Base-by-base conservation (phyloP, 495 filamentous ascomycete species). In the Tuber aestivum region DNA sequence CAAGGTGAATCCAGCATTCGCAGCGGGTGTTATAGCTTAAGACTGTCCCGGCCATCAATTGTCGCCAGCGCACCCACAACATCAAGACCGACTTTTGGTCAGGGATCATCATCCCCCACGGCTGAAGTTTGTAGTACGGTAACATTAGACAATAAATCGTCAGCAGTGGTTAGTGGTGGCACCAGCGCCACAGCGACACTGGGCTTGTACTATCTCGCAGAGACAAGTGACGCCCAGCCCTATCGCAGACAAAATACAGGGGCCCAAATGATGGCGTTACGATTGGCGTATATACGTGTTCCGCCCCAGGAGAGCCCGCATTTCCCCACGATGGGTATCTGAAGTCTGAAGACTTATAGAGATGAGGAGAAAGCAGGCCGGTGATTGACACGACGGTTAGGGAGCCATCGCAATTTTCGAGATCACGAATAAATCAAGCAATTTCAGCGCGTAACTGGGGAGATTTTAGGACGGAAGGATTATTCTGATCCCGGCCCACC, bases 261-360 rank as follows among this genome's bases (percentile, higher is more conserved):
- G 88, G 89, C 75, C 86, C 82, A 6, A 85, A 88, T 38, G 88
- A 90, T 79, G 88, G 87, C 74, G 86, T 89, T 73, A 87, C 88
- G 86, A 85, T 89, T 2, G 87, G 88, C 70, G 88, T 83, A 5
- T 88, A 90, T 79, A 87, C 85, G 42, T 87, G 89, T 75, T 91
- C 89, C 7, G 91, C 92, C 40, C 82, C 72, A 0, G 75, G 75
- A 32, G 72, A 72, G 50, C 6, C 32, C 50, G 3, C n/a, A 32
- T 61, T 61, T 1, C 2, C 50, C n/a, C 5, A 16, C 5, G n/a
- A 14, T 27, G 14, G 50, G 0, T 12, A 61, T 5, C 12, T 5
- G 10, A n/a, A 12, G 14, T 56, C n/a, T 14, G 12, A 10, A 61
- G 27, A 61, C 50, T 12, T 20, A 5, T 32, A 27, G 10, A 61